Conservation (phyloP, 2,329 filamentous ascomycete species). For the Oidium heveae region DNA sequence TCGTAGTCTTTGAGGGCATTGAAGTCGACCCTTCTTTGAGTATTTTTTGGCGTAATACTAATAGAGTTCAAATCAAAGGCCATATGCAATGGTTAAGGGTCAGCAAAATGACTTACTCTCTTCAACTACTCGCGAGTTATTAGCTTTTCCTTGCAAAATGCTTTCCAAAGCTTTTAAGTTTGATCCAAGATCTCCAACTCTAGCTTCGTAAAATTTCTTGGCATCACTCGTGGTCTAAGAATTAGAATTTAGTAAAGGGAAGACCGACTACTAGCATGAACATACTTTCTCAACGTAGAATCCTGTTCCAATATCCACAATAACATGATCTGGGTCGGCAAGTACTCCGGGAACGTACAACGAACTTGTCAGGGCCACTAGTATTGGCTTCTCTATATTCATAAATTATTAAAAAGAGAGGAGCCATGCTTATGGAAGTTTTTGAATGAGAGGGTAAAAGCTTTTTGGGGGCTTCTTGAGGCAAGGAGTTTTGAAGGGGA, state of each 20-base stretch:
- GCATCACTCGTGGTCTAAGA: conserved; percentile 21
- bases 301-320: conserved; percentile 83
- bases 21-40: conserved; percentile 12
- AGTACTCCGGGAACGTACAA: conserved; percentile 77
- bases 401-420: conserved; percentile 2
- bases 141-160: conserved; percentile 50
- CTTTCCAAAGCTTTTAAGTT: conserved; percentile 44
- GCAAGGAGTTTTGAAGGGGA: not conserved
- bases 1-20: too few species aligned
- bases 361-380: conserved; percentile 87
- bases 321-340: conserved; percentile 45
- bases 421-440: too few species aligned
- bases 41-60: conserved; percentile 25
- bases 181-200: conserved; percentile 36
- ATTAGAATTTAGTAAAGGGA: not conserved
- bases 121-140: conserved; percentile 67
- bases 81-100: not conserved
- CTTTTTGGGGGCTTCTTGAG: too few species aligned
- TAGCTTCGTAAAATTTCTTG: conserved; percentile 38
- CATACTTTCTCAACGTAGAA: conserved; percentile 79
- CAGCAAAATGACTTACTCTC: conserved; percentile 31
- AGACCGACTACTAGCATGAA: not conserved
- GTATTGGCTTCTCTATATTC: conserved; percentile 27
- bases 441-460: too few species aligned
- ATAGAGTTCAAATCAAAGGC: conserved; percentile 11